These are phyloP conservation scores for Ulmus americana DNA, from an alignment of 331 rosid genomes.

Conservation along the genomic window DNA sequence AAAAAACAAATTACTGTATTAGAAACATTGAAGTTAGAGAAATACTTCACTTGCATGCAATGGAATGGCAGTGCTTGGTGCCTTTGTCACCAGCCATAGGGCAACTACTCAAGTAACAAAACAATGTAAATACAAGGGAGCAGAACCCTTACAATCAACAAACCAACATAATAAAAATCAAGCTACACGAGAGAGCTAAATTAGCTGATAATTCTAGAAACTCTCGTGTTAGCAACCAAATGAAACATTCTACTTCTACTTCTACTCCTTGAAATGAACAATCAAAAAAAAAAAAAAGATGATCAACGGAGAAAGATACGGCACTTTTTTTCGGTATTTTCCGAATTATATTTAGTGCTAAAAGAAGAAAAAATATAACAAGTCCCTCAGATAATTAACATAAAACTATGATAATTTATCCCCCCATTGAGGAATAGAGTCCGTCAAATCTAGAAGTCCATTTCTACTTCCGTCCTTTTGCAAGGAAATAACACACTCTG, in stretches of 20 bases:
- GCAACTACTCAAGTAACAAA: background rate
- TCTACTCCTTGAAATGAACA: background rate
- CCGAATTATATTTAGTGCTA: background rate
- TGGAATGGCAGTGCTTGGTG: background rate
- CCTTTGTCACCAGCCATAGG: background rate
- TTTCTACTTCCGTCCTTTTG: background rate
- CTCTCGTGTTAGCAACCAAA: background rate
- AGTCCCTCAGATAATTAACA: background rate
- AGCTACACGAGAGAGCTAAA: background rate
- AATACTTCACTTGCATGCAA: background rate
- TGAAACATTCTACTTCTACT: background rate
- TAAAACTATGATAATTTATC: background rate
- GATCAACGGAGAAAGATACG: background rate
- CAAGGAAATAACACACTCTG: background rate
- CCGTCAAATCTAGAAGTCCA: background rate
- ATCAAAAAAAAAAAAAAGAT: background rate
- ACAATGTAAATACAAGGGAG: background rate
- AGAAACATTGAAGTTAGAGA: constrained; percentile 17
- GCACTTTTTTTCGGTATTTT: background rate
- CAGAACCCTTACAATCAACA: background rate
- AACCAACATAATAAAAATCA: background rate
- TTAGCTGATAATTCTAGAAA: background rate
- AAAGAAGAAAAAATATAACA: background rate
- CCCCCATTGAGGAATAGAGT: background rate
- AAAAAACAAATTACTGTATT: constrained; percentile 27